A percentile compares a stretch with the other conserved stretches of the same genome.
Evolutionary conservation across 2,329 filamentous ascomycete species (phyloP).

Genomic region (Phaeosphaeriaceae sp.): DNA sequence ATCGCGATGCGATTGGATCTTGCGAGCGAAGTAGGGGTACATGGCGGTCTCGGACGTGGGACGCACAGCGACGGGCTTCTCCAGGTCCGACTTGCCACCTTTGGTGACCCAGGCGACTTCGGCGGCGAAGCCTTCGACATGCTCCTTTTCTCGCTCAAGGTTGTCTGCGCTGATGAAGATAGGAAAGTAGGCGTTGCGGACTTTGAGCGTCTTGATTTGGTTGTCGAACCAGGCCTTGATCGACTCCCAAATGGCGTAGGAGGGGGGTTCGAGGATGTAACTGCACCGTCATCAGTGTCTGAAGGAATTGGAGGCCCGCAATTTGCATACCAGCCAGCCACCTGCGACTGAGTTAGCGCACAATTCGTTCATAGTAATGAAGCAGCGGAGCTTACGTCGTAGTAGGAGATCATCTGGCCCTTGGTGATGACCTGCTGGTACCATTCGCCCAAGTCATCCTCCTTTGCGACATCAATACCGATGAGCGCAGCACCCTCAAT

Average conservation of each 20-base stretch:
- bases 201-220: constrained; percentile 87
- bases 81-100: constrained; percentile 89
- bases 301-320: no score
- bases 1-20: constrained; percentile 96
- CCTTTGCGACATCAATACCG: constrained; percentile 85
- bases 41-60: constrained; percentile 80
- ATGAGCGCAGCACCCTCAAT: constrained; percentile 72
- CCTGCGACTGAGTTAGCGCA: constrained; percentile 19
- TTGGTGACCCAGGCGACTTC: constrained; percentile 90
- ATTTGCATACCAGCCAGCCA: constrained; percentile 41
- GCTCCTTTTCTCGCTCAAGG: constrained; percentile 85
- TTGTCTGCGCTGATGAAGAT: constrained; percentile 87
- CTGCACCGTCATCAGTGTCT: constrained; percentile 8
- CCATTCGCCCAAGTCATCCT: constrained; percentile 90
- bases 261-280: constrained; percentile 78
- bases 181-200: constrained; percentile 95
- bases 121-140: constrained; percentile 96
- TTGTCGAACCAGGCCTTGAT: constrained; percentile 66
- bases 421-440: constrained; percentile 98
- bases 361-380: not conserved
- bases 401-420: constrained; percentile 97
- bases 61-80: constrained; percentile 76
- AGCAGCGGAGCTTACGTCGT: constrained; percentile 76
- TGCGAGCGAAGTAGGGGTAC: constrained; percentile 95
- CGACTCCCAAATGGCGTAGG: constrained; percentile 72